Conservation (phyloP, 2,329 filamentous ascomycete species). For the Penicillium nordicum region DNA sequence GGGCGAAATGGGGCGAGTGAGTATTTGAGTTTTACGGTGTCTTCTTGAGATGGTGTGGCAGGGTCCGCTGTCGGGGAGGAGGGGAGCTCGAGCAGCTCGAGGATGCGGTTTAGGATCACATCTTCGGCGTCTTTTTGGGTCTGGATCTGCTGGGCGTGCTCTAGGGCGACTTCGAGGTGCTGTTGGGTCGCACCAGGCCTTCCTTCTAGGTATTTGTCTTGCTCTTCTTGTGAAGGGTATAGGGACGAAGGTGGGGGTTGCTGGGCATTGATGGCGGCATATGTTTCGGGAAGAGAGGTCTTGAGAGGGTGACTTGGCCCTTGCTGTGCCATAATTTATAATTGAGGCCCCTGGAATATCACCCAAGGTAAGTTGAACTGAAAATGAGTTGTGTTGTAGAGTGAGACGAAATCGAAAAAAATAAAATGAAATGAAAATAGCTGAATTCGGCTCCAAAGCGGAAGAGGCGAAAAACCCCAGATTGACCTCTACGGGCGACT, state of each 20-base stretch:
- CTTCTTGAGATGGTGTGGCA: slow-evolving; percentile 53
- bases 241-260: slow-evolving; percentile 29
- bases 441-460: slow-evolving; percentile 3
- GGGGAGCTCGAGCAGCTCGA: slow-evolving; percentile 66
- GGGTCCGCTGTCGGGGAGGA: slow-evolving; percentile 51
- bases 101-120: slow-evolving; percentile 67
- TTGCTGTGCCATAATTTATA: slow-evolving; percentile 18
- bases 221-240: slow-evolving; percentile 28
- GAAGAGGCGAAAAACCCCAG: slow-evolving; percentile 1
- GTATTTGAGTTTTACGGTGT: slow-evolving; percentile 63
- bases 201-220: slow-evolving; percentile 26
- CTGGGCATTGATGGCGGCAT: slow-evolving; percentile 45
- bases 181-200: slow-evolving; percentile 45
- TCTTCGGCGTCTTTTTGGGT: slow-evolving; percentile 74
- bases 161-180: slow-evolving; percentile 63
- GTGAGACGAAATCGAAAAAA: not conserved
- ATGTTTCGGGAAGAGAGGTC: slow-evolving; percentile 47
- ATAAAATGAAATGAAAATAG: not conserved
- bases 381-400: not conserved
- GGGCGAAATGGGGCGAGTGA: slow-evolving; percentile 75
- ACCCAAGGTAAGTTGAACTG: not conserved
- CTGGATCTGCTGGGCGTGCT: slow-evolving; percentile 80
- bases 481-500: not conserved
- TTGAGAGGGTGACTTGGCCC: slow-evolving; percentile 57
- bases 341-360: not conserved